Evolutionary conservation across 768 basidiomycete genomes (phyloP).

Genomic region (Tephrocybe rancida): DNA sequence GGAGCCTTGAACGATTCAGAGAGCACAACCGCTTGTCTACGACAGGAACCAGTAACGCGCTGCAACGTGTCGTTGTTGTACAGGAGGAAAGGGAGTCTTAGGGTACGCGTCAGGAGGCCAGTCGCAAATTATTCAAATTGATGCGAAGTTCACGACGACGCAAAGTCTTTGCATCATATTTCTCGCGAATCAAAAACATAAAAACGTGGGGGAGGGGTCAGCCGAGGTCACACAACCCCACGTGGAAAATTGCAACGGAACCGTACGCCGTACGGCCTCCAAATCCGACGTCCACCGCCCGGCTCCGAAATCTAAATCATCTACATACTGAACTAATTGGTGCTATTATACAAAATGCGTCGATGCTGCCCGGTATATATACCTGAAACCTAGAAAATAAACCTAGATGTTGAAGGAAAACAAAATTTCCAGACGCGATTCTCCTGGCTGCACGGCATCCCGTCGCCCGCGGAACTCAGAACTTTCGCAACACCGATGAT

Average conservation of each 20-base stretch:
- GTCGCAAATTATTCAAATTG: no score
- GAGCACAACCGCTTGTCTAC: no score
- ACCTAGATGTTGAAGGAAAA: background rate
- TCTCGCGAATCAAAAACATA: background rate
- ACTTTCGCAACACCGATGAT: conserved; percentile 18
- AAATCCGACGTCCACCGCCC: background rate
- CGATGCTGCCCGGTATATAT: background rate
- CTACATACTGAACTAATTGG: background rate
- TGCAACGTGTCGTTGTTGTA: no score
- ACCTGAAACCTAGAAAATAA: background rate
- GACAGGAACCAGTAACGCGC: no score
- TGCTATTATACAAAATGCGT: background rate
- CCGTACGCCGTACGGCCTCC: background rate
- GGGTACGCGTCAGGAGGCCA: no score
- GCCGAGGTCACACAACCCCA: background rate
- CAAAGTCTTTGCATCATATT: background rate
- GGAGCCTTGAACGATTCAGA: no score
- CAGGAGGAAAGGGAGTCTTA: no score
- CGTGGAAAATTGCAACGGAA: background rate
- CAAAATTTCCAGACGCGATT: no score
- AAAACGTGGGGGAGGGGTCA: background rate
- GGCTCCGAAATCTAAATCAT: background rate
- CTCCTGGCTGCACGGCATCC: no score
- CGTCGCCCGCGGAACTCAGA: conserved; percentile 13
- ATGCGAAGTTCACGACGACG: background rate